Conservation (phyloP, 73 alveolate species). For the Effrenium voratum region DNA sequence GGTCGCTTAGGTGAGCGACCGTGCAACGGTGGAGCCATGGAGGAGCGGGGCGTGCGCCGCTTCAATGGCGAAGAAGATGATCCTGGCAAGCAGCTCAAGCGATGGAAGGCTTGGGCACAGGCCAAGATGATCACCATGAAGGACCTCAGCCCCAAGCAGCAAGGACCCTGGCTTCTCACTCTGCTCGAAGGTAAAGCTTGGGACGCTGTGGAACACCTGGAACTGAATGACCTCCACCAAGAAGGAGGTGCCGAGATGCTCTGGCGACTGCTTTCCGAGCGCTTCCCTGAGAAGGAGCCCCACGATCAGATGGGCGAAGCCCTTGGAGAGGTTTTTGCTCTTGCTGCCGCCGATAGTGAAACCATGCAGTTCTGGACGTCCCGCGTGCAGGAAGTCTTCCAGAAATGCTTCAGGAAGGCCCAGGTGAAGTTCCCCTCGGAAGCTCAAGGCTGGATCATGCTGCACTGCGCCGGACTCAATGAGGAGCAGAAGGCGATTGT, state of each 20-base stretch:
- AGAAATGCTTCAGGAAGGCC: neutral
- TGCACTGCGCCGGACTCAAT: neutral
- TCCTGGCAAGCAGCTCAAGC: neutral
- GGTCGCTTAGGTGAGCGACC: neutral
- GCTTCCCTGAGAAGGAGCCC: slow-evolving; percentile 1
- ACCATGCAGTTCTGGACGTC: neutral
- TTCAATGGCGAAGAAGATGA: neutral
- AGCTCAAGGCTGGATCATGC: neutral
- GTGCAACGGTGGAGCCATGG: neutral
- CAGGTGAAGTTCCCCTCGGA: neutral
- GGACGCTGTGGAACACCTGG: neutral
- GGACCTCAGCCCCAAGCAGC: neutral
- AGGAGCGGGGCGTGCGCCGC: neutral
- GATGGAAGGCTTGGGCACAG: neutral
- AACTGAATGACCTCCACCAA: neutral
- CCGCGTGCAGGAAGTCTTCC: neutral
- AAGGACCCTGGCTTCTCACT: neutral
- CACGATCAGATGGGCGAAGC: slow-evolving; percentile 9
- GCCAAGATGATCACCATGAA: neutral
- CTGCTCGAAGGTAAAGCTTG: neutral
- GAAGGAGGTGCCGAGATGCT: neutral
- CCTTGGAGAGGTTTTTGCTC: neutral
- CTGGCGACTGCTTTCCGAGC: neutral
- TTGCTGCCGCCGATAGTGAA: neutral
- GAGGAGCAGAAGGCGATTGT: neutral